These are phyloP conservation scores for Aquanectria penicillioides DNA, from an alignment of 2,329 filamentous ascomycete species.

Conservation along the genomic window DNA sequence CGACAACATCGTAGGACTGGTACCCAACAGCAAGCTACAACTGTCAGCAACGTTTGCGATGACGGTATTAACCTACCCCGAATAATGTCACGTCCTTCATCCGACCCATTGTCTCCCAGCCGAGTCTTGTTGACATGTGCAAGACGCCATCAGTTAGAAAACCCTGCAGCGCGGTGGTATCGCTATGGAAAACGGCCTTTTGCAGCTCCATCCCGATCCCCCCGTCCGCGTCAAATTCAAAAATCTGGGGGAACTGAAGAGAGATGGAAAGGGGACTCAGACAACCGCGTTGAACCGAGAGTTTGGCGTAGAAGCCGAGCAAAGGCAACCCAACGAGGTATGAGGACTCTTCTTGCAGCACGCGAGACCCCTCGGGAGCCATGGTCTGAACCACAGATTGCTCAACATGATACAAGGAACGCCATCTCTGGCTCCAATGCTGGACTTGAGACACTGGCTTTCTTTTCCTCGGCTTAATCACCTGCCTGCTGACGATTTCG, in stretches of 20 bases:
- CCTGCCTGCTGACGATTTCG: too few relatives aligned
- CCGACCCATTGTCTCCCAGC: too few relatives aligned
- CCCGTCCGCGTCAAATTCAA: neutral
- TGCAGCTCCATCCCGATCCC: neutral
- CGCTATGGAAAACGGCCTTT: accelerated
- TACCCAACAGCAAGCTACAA: too few relatives aligned
- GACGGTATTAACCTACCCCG: too few relatives aligned
- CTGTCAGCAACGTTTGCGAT: too few relatives aligned
- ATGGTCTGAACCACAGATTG: neutral
- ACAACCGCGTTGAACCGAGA: neutral
- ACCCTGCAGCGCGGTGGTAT: accelerated
- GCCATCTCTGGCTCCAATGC: neutral
- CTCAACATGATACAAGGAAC: neutral
- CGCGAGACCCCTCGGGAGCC: accelerated
- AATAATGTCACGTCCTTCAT: too few relatives aligned
- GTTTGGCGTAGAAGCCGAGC: neutral
- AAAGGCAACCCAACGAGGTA: neutral
- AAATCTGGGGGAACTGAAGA: conserved; percentile 3
- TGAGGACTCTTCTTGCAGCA: neutral
- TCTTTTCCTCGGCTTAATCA: too few relatives aligned
- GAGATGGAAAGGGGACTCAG: neutral
- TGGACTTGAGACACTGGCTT: too few relatives aligned
- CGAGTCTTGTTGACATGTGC: too few relatives aligned
- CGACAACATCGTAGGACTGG: too few relatives aligned
- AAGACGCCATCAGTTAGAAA: too few relatives aligned